Percentiles rank a stretch among this genome's conserved stretches.
Conservation (phyloP, 768 basidiomycete genomes). For the Termitomyces sp. region DNA sequence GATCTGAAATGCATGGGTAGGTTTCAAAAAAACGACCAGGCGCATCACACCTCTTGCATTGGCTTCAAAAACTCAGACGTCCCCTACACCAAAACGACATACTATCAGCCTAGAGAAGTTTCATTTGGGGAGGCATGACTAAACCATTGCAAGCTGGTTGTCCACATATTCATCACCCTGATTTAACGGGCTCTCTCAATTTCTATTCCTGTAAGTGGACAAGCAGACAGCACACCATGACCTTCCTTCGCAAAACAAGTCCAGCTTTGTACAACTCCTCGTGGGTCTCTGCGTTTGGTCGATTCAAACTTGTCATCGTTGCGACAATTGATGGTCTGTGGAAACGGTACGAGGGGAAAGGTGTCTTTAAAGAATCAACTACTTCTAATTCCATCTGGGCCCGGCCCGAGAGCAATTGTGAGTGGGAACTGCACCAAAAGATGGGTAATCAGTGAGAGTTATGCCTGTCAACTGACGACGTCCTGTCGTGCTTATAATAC, state of each 20-base stretch:
- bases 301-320: conserved; percentile 17
- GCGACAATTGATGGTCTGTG: neutral
- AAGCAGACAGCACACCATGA: conserved; percentile 27
- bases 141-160: conserved; percentile 32
- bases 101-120: neutral
- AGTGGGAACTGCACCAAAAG: neutral
- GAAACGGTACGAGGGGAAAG: neutral
- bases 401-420: neutral
- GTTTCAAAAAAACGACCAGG: neutral
- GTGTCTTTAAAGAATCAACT: neutral
- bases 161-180: conserved; percentile 41
- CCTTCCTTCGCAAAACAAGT: conserved; percentile 31
- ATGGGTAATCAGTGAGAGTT: neutral
- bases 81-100: neutral
- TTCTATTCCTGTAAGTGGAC: neutral
- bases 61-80: conserved; percentile 40
- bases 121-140: neutral
- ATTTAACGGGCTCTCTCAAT: neutral
- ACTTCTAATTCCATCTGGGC: neutral
- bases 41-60: conserved; percentile 32
- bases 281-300: conserved; percentile 30
- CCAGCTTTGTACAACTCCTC: conserved; percentile 38
- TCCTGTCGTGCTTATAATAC: neutral
- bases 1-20: conserved; percentile 15
- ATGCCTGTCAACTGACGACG: neutral